Conservation (phyloP, 495 filamentous ascomycete genomes). For the Talaromyces adpressus region DNA sequence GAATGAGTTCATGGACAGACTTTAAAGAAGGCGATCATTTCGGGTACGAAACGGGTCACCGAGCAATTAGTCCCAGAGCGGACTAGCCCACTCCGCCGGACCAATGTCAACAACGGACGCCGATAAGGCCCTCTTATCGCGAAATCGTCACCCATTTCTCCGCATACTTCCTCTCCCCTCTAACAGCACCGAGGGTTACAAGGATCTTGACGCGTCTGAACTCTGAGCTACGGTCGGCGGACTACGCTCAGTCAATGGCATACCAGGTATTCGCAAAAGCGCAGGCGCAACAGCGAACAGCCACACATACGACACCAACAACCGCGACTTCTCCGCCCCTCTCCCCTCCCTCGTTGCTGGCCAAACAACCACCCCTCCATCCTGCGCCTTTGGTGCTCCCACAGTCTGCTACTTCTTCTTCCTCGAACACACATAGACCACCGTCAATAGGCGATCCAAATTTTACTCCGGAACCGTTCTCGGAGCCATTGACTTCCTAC, state of each 20-base stretch:
- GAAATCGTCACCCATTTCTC: neutral
- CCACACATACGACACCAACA: slow-evolving; percentile 9
- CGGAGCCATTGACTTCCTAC: slow-evolving; percentile 23
- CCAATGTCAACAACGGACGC: neutral
- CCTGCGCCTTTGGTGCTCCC: slow-evolving; percentile 20
- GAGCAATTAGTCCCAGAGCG: neutral
- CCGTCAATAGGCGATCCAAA: slow-evolving; percentile 19
- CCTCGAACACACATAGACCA: slow-evolving; percentile 13
- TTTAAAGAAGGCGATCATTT: neutral
- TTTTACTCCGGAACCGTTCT: slow-evolving; percentile 28
- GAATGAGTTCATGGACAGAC: neutral
- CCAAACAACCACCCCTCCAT: slow-evolving; percentile 25
- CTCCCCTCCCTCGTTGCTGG: slow-evolving; percentile 15
- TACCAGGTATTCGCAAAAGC: slow-evolving; percentile 37
- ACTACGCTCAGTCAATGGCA: slow-evolving; percentile 19
- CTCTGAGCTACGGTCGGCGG: neutral
- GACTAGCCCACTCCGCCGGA: neutral
- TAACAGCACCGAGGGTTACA: neutral
- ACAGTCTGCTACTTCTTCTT: slow-evolving; percentile 13
- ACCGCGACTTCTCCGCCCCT: slow-evolving; percentile 21
- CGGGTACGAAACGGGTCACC: neutral
- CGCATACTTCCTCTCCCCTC: neutral
- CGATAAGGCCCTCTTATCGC: slow-evolving; percentile 4
- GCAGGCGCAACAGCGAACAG: slow-evolving; percentile 21
- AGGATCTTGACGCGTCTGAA: neutral